Conservation (phyloP, 495 filamentous ascomycete genomes). For the Xylaria intraflava region DNA sequence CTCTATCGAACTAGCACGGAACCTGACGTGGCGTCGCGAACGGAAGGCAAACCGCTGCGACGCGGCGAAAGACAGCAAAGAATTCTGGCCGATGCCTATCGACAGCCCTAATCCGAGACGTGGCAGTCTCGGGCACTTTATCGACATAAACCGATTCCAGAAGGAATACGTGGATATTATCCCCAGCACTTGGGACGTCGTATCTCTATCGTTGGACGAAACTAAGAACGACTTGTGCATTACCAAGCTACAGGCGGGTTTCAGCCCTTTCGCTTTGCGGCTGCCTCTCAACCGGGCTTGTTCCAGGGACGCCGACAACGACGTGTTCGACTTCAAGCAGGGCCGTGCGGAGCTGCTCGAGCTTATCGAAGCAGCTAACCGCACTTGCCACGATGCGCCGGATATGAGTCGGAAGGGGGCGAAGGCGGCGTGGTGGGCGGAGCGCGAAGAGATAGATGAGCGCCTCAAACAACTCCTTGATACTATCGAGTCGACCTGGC, state of each 20-base stretch:
- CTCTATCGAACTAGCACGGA: conserved; percentile 58
- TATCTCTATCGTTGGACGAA: conserved; percentile 79
- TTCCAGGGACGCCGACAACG: conserved; percentile 71
- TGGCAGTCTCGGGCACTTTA: conserved; percentile 31
- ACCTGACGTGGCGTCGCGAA: conserved; percentile 53
- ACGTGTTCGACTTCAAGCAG: conserved; percentile 73
- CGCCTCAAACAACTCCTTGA: conserved; percentile 70
- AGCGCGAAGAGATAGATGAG: conserved; percentile 69
- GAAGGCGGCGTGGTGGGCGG: conserved; percentile 82
- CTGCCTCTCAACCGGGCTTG: conserved; percentile 76
- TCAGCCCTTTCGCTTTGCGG: conserved; percentile 74
- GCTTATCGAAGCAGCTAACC: conserved; percentile 71
- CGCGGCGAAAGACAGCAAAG: conserved; percentile 19
- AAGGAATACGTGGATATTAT: conserved; percentile 73
- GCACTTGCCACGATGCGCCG: conserved; percentile 58
- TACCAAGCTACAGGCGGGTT: conserved; percentile 64
- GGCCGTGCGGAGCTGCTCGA: conserved; percentile 72
- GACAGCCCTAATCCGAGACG: conserved; percentile 21
- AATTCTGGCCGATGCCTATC: conserved; percentile 23
- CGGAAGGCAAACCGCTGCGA: conserved; percentile 44
- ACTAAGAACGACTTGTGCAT: conserved; percentile 74
- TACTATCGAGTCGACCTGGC: conserved; percentile 87
- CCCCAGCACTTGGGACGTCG: conserved; percentile 71
- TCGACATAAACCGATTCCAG: conserved; percentile 54
- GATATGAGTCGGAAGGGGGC: conserved; percentile 48